Base-by-base conservation (phyloP, 768 basidiomycete species). In the Mycena maculata region DNA sequence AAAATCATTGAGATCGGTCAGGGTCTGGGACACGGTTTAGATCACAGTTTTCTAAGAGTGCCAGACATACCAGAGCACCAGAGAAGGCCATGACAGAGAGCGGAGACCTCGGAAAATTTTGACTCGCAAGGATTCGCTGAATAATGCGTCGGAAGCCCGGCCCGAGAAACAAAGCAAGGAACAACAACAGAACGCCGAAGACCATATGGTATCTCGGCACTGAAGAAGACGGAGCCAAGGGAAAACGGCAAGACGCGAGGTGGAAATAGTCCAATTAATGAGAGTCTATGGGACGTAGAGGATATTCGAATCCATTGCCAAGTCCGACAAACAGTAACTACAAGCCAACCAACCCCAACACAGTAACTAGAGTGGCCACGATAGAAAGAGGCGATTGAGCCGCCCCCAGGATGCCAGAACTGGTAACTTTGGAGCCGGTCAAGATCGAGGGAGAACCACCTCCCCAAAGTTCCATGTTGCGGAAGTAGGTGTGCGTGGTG, bases 1-100 rank as follows among this genome's bases (percentile, higher is more conserved):
- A 77, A 96, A 99, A 79, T 99, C 98, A 77, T 98, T 98, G 54
- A 99, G 86, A 79, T 97, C 96, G 22, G 94, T 95, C 50, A 98
- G 82, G 11, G 92, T 96, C 94, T 96, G 57, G 33, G 33, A 63
- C 45, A 4, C 59, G 63, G 50, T 30, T 65, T 63, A 70, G 52
- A 38, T 60, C 10, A 56, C 38, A 36, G 54, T n/a, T 27, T 28
- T 22, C 36, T 62, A 25, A 16, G 33, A 39, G 45, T 31, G 44
- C 31, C 50, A 70, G 42, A 82, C 90, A 54, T 76, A 92, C 92
- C 70, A 96, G 83, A 44, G 93, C 92, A 72, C 94, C 93, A 75
- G 94, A 95, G 78, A 95, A 95, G 9, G 90, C 87, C 94, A 96
- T 96, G 65, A 42, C n/a, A 56, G 45, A 16, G 15, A 36, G 60